Percentiles rank a stretch among this genome's conserved stretches.
Evolutionary conservation across 83 land plant genomes (phyloP).

Genomic region (Isoetes engelmannii): DNA sequence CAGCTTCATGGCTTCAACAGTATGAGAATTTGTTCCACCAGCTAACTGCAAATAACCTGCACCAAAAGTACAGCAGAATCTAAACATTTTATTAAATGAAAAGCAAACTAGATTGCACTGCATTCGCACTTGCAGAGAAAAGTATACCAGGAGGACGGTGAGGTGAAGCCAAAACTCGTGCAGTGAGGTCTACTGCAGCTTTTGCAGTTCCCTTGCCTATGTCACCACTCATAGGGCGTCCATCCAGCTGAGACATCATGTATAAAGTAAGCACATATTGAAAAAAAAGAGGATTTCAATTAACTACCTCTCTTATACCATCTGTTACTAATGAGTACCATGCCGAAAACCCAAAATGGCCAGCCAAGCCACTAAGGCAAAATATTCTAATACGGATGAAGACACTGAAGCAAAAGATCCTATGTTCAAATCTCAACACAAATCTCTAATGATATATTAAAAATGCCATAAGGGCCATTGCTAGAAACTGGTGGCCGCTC

Average conservation of each 20-base stretch:
- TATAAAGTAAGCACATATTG: background rate
- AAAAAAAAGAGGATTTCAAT: too few relatives aligned
- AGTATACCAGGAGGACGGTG: slow-evolving; percentile 61
- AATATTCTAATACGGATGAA: too few relatives aligned
- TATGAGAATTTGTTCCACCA: slow-evolving; percentile 93
- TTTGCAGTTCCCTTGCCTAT: slow-evolving; percentile 87
- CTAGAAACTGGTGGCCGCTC: too few relatives aligned
- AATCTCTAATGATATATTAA: too few relatives aligned
- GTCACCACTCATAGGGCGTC: slow-evolving; percentile 98
- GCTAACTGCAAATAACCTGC: slow-evolving; percentile 88
- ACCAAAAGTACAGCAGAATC: background rate
- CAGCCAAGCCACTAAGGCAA: too few relatives aligned
- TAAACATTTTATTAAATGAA: background rate
- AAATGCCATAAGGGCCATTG: too few relatives aligned
- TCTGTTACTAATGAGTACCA: too few relatives aligned
- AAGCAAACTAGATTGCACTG: slow-evolving; percentile 4
- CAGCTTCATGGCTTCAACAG: slow-evolving; percentile 49
- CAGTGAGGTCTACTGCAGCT: slow-evolving; percentile 67
- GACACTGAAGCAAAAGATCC: too few relatives aligned
- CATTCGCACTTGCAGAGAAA: background rate
- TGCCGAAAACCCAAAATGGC: too few relatives aligned
- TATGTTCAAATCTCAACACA: too few relatives aligned
- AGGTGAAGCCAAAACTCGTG: slow-evolving; percentile 32
- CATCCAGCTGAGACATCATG: slow-evolving; percentile 62
- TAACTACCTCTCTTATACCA: too few relatives aligned